Percentiles rank a stretch among this genome's conserved stretches.
These are phyloP conservation scores for Fraxinus dipetala DNA, from an alignment of 305 asterid genomes.

Conservation along the genomic window DNA sequence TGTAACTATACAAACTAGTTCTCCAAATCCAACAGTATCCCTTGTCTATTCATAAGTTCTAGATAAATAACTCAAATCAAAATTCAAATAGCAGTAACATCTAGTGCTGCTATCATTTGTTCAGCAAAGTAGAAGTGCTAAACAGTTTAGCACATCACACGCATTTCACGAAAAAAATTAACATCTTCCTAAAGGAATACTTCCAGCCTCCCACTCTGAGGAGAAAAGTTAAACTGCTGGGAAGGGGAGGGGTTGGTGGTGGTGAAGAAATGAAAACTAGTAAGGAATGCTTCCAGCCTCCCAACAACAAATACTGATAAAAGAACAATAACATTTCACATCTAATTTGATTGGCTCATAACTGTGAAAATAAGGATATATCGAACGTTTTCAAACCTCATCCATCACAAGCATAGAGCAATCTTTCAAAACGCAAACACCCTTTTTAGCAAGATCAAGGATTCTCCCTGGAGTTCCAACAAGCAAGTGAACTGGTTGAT, in stretches of 20 bases:
- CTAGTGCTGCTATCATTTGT: neutral
- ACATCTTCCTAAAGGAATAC: neutral
- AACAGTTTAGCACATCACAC: neutral
- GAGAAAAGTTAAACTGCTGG: neutral
- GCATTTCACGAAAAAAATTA: neutral
- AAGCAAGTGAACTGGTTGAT: conserved; percentile 95
- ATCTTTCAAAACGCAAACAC: conserved; percentile 67
- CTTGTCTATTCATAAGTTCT: neutral
- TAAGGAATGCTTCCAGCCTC: neutral
- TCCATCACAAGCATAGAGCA: conserved; percentile 86
- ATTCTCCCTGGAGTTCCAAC: conserved; percentile 99
- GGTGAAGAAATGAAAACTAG: neutral
- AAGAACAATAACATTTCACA: neutral
- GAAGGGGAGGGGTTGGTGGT: neutral
- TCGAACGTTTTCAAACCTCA: conserved; percentile 48
- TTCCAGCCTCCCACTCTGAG: neutral
- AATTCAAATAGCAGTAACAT: neutral
- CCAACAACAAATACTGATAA: neutral
- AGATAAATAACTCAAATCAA: neutral
- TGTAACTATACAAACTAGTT: neutral
- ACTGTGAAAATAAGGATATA: conserved; percentile 3
- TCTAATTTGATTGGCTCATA: neutral
- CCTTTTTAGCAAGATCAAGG: conserved; percentile 81
- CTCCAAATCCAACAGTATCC: neutral
- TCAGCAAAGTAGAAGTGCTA: neutral